Evolutionary conservation across 1,284 basidiomycete genomes (phyloP).

Genomic region (Schizopora paradoxa): DNA sequence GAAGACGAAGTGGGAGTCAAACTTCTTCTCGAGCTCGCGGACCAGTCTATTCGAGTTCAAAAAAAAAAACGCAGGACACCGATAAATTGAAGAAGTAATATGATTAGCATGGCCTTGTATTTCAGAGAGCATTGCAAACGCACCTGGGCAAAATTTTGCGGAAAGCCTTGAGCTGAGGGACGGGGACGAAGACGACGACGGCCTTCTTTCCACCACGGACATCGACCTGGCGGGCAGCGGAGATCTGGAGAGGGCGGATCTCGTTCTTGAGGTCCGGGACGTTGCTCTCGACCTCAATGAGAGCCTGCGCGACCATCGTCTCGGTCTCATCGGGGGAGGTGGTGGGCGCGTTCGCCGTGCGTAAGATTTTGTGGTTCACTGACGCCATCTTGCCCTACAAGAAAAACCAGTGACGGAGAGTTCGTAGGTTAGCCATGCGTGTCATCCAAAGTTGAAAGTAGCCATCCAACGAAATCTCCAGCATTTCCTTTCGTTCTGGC

Average conservation of each 20-base stretch:
- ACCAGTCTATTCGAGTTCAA: slow-evolving; percentile 87
- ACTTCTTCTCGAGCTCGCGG: slow-evolving; percentile 99
- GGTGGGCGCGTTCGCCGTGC: slow-evolving; percentile 92
- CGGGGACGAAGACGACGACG: slow-evolving; percentile 97
- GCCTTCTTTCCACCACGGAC: slow-evolving; percentile 99
- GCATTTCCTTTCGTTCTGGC: too few relatives aligned
- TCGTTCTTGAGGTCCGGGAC: slow-evolving; percentile 97
- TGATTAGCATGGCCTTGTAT: background rate
- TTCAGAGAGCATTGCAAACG: too few relatives aligned
- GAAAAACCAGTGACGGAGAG: too few relatives aligned
- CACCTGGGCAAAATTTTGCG: slow-evolving; percentile 98
- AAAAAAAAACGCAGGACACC: background rate
- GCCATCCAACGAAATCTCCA: too few relatives aligned
- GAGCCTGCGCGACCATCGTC: slow-evolving; percentile 89
- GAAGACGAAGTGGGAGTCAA: slow-evolving; percentile 98
- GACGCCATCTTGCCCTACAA: too few relatives aligned
- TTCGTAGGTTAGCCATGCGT: too few relatives aligned
- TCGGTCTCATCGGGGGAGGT: slow-evolving; percentile 91
- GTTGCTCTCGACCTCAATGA: slow-evolving; percentile 97
- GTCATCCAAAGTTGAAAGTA: too few relatives aligned
- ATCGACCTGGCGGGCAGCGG: slow-evolving; percentile 97
- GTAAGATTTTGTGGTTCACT: slow-evolving; percentile 82
- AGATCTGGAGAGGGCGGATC: slow-evolving; percentile 94
- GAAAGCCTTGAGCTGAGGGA: slow-evolving; percentile 98
- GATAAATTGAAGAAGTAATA: slow-evolving; percentile 6